Conservation (phyloP, 73 alveolate species). For the Paraurostyla sp. region DNA sequence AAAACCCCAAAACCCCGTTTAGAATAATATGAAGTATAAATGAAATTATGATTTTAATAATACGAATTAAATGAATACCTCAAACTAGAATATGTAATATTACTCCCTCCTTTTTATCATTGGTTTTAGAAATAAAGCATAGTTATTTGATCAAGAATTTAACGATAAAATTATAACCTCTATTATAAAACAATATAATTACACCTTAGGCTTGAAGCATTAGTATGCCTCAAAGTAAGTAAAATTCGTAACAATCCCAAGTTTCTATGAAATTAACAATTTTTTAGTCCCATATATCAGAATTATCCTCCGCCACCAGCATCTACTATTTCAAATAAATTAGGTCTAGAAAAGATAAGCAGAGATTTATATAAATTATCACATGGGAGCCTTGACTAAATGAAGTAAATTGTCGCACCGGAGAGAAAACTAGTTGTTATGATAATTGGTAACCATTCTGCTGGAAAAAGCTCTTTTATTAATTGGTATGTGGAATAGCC, state of each 20-base stretch:
- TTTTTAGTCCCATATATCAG: background rate
- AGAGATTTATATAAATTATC: background rate
- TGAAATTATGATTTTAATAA: background rate
- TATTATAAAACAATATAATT: background rate
- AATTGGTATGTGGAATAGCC: constrained; percentile 66
- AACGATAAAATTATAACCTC: background rate
- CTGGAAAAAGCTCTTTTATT: constrained; percentile 67
- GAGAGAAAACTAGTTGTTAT: constrained; percentile 54
- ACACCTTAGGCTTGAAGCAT: background rate
- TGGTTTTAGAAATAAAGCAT: background rate
- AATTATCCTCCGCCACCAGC: background rate
- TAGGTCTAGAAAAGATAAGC: constrained; percentile 19
- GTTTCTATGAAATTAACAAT: background rate
- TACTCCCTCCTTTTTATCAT: background rate
- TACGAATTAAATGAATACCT: background rate
- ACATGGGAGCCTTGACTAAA: background rate
- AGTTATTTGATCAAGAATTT: background rate
- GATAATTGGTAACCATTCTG: constrained; percentile 73
- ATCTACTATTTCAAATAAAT: background rate
- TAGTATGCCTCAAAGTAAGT: background rate
- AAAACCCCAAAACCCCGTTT: constrained; percentile 51
- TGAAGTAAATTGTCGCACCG: constrained; percentile 37
- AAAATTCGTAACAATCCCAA: background rate
- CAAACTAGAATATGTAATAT: background rate
- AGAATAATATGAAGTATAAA: background rate